phyloP scores from a whole-genome alignment of 1,284 basidiomycete species.

The Heimioporus retisporus region DNA sequence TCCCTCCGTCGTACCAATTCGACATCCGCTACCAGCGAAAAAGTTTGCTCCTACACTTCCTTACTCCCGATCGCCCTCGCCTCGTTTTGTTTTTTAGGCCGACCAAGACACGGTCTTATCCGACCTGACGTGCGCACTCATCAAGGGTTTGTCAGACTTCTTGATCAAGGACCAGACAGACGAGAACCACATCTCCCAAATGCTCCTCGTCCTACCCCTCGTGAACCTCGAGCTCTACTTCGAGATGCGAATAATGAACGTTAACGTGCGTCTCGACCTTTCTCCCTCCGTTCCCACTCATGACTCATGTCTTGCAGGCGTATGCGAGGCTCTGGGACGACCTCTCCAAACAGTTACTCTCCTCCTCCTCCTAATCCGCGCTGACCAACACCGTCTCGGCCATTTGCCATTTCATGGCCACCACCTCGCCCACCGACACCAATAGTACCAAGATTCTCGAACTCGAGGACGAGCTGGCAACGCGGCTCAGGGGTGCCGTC shows the following conservation, averaged over 20 bases:
- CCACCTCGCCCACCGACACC: slow-evolving; percentile 80
- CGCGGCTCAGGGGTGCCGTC: slow-evolving; percentile 81
- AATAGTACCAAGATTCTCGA: slow-evolving; percentile 90
- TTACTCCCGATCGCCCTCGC: background rate
- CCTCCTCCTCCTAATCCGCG: slow-evolving; percentile 85
- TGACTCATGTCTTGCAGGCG: slow-evolving; percentile 58
- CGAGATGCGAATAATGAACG: slow-evolving; percentile 90
- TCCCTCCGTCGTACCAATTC: slow-evolving; percentile 69
- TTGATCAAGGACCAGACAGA: slow-evolving; percentile 97
- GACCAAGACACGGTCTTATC: slow-evolving; percentile 79
- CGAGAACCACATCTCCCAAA: slow-evolving; percentile 82
- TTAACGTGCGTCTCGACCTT: slow-evolving; percentile 61
- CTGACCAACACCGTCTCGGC: slow-evolving; percentile 82
- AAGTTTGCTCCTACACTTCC: slow-evolving; percentile 46
- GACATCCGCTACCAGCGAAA: slow-evolving; percentile 68
- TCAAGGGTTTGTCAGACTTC: slow-evolving; percentile 88
- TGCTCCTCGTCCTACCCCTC: slow-evolving; percentile 84
- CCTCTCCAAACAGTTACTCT: slow-evolving; percentile 91
- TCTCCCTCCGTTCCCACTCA: too few species aligned
- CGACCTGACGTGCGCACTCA: slow-evolving; percentile 87
- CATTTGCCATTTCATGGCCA: slow-evolving; percentile 79
- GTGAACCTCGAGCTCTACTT: slow-evolving; percentile 95
- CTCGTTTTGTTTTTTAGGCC: slow-evolving; percentile 51
- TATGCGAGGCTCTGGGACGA: slow-evolving; percentile 96
- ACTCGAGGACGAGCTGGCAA: slow-evolving; percentile 88